Base-by-base conservation (phyloP, 176 grass and related monocot genomes). In the Cymbopogon citratus region DNA sequence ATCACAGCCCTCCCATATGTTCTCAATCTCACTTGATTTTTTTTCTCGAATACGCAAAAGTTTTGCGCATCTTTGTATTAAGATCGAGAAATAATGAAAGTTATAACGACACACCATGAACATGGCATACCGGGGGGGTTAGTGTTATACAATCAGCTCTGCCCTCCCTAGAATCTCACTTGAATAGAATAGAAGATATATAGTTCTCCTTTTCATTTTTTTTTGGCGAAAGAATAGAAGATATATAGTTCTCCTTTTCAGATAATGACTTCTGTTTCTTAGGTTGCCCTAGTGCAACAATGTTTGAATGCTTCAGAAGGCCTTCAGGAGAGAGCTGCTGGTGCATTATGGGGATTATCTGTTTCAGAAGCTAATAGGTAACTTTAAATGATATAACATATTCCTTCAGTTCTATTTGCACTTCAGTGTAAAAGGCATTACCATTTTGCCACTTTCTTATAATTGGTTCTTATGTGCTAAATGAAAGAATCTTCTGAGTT, bases 321-420 rank as follows among this genome's bases (percentile, higher is more conserved):
- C 15, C 97, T 99, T 77, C 97, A 99, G 74, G 97, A 99, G 91
- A 96, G 97, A 88, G 97, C 97, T 73, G 97, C 97, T 76, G 97
- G 97, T 7, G 97, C 97, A 63, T 89, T 99, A 46, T 99, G 97
- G 97, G 97, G 97, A 65, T 83, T 99, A 85, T 99, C 97, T 84
- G 91, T 99, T 80, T 99, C 97, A 85, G 97, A 99, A 90, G 80
- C 97, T 83, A 99, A 96, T 92, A 99, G 97, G 97, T 98, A 87
- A 59, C 70, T 83, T 68, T 11, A 84, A 73, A 56, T 73, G 31
- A 33, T 75, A 33, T 75, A 43, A 5, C 18, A 62, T 76, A 43
- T 65, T 69, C 19, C 36, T 62, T 54, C 21, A 60, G 24, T 48
- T 80, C 21, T n/a, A 46, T 76, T 63, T 71, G 46, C 23, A 71